These are phyloP conservation scores for Micractinium conductrix DNA, from an alignment of 139 green algal species.

Conservation along the genomic window DNA sequence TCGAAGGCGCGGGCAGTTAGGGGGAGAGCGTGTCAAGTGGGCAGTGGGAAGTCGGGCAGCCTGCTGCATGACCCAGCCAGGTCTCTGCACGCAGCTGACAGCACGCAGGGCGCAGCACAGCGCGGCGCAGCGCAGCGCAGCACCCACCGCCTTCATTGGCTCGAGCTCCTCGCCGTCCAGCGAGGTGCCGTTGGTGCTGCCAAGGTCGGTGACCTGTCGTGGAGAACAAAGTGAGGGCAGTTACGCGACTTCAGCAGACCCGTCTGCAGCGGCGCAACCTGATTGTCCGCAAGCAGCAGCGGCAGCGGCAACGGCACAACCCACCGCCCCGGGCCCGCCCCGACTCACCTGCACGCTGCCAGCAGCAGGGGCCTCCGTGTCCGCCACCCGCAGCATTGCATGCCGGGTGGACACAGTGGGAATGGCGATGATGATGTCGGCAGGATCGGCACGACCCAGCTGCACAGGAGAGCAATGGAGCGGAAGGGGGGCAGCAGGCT, in stretches of 20 bases:
- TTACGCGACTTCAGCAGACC: neutral
- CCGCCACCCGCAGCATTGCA: conserved; percentile 50
- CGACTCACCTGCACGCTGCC: neutral
- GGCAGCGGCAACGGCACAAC: neutral
- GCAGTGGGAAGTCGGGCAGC: no score
- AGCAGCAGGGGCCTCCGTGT: neutral
- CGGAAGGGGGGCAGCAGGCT: neutral
- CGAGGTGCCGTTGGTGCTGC: conserved; percentile 73
- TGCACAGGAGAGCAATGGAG: neutral
- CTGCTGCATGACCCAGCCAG: no score
- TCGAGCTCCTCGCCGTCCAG: conserved; percentile 65
- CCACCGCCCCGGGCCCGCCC: neutral
- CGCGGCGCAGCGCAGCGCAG: neutral
- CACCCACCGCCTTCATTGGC: conserved; percentile 42
- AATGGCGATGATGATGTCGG: conserved; percentile 58
- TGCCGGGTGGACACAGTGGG: conserved; percentile 58
- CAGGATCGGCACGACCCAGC: conserved; percentile 51
- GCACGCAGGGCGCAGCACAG: neutral
- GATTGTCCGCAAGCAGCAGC: neutral
- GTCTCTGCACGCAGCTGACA: neutral
- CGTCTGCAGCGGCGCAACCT: neutral
- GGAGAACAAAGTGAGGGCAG: neutral
- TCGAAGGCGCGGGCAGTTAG: neutral
- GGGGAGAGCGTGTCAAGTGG: neutral
- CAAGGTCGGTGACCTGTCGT: conserved; percentile 63